A percentile compares a stretch with the other conserved stretches of the same genome.
These are phyloP conservation scores for Apiospora malaysiana DNA, from an alignment of 2,329 filamentous ascomycete species.

Conservation along the genomic window DNA sequence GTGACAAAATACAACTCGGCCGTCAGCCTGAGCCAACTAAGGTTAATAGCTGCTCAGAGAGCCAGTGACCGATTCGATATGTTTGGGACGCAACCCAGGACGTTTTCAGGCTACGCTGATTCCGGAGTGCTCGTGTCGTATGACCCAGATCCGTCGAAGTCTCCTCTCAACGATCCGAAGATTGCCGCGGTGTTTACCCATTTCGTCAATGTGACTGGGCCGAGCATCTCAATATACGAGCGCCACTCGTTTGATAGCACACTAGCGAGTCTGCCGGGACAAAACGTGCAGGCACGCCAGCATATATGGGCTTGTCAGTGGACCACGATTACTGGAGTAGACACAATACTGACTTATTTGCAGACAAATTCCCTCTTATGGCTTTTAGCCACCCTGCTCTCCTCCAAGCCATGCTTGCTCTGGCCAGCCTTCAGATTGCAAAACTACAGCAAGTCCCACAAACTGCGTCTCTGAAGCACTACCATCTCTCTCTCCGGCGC, in stretches of 20 bases:
- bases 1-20: constrained; percentile 45
- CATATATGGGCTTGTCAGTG: constrained; percentile 62
- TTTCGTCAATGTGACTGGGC: constrained; percentile 88
- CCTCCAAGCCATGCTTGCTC: constrained; percentile 86
- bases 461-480: constrained; percentile 88
- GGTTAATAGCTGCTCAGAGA: constrained; percentile 45
- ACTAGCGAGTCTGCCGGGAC: constrained; percentile 64
- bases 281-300: constrained; percentile 65
- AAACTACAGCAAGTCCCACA: constrained; percentile 76
- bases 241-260: constrained; percentile 77
- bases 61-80: constrained; percentile 45
- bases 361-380: constrained; percentile 79
- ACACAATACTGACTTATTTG: background rate
- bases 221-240: constrained; percentile 86
- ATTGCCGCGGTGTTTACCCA: constrained; percentile 88
- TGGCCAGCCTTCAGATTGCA: constrained; percentile 87
- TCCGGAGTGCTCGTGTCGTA: constrained; percentile 67
- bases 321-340: background rate
- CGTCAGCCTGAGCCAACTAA: constrained; percentile 47
- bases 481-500: constrained; percentile 81
- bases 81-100: constrained; percentile 53
- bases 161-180: constrained; percentile 79
- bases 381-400: constrained; percentile 86
- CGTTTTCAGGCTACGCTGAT: constrained; percentile 55
- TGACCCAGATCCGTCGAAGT: constrained; percentile 66